Evolutionary conservation across 1,284 basidiomycete species (phyloP).

Genomic region (Austropuccinia psidii): DNA sequence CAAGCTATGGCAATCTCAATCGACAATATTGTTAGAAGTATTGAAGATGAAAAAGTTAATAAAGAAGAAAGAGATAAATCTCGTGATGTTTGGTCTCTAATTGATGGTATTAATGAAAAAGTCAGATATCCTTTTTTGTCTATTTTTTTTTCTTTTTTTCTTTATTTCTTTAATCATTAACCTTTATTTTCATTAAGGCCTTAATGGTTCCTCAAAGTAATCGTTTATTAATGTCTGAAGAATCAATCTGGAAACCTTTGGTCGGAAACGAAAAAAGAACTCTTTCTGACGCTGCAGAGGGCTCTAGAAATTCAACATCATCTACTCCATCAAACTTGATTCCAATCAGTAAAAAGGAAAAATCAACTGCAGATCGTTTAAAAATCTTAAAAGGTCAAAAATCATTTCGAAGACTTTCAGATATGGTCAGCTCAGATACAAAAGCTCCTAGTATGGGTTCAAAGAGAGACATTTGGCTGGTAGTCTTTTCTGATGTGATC

Average conservation of each 20-base stretch:
- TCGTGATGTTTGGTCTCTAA: conserved; percentile 85
- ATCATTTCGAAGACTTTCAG: conserved; percentile 43
- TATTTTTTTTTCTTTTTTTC: not conserved
- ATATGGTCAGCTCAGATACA: conserved; percentile 40
- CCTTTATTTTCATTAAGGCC: conserved; percentile 42
- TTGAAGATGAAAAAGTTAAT: conserved; percentile 94
- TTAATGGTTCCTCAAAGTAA: conserved; percentile 81
- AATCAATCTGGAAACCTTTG: conserved; percentile 47
- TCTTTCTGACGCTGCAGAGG: conserved; percentile 23
- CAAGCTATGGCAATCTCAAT: conserved; percentile 94
- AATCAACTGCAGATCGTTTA: conserved; percentile 30
- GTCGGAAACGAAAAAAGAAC: conserved; percentile 29
- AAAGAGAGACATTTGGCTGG: conserved; percentile 78
- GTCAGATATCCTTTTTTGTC: conserved; percentile 1
- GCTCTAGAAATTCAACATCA: not conserved
- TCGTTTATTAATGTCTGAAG: conserved; percentile 76
- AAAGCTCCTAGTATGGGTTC: conserved; percentile 43
- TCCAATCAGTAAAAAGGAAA: conserved; percentile 11
- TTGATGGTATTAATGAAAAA: conserved; percentile 77
- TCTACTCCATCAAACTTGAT: not conserved
- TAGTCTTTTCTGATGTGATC: conserved; percentile 90
- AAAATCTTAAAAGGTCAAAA: conserved; percentile 37
- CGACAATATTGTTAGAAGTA: conserved; percentile 85
- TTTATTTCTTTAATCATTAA: not conserved
- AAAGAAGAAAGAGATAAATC: conserved; percentile 92